Conservation (phyloP, 163 green algal species). For the Chlorella variabilis region DNA sequence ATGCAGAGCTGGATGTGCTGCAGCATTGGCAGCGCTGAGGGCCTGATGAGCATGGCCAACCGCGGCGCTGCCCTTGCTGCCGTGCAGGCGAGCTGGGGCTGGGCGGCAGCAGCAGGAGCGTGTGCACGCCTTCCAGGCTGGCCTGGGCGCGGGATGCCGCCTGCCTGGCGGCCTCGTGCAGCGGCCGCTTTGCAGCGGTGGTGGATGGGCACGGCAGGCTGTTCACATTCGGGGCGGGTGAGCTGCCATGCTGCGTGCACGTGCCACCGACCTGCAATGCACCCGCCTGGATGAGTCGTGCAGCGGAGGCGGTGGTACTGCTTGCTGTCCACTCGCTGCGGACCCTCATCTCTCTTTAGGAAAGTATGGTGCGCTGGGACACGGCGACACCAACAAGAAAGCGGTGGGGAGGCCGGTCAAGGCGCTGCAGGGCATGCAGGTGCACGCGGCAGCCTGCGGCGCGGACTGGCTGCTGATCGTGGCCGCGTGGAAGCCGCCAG, state of each 20-base stretch:
- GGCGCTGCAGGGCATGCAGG: conserved; percentile 3
- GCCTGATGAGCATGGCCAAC: too few species aligned
- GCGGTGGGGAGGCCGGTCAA: conserved; percentile 53
- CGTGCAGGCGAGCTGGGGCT: conserved; percentile 22
- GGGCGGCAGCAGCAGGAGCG: neutral
- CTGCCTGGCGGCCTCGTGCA: conserved; percentile 20
- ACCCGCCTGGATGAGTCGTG: too few species aligned
- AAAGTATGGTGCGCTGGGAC: conserved; percentile 50
- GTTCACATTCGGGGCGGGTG: conserved; percentile 55
- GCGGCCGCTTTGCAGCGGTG: conserved; percentile 47
- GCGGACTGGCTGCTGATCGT: conserved; percentile 35
- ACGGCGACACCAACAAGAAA: conserved; percentile 53
- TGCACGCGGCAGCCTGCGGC: neutral
- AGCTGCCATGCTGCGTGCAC: too few species aligned
- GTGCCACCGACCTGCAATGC: neutral
- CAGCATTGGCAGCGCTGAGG: too few species aligned
- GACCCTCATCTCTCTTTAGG: conserved; percentile 26
- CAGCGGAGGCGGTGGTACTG: too few species aligned
- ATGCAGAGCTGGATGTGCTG: too few species aligned
- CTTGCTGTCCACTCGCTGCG: too few species aligned
- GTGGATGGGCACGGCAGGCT: conserved; percentile 36
- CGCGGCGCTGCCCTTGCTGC: too few species aligned
- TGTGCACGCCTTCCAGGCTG: conserved; percentile 39
- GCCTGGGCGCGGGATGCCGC: conserved; percentile 40
- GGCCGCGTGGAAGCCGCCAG: conserved; percentile 3